Conservation (phyloP, 176 grass and related monocot species). For the Oryza glumipatula region DNA sequence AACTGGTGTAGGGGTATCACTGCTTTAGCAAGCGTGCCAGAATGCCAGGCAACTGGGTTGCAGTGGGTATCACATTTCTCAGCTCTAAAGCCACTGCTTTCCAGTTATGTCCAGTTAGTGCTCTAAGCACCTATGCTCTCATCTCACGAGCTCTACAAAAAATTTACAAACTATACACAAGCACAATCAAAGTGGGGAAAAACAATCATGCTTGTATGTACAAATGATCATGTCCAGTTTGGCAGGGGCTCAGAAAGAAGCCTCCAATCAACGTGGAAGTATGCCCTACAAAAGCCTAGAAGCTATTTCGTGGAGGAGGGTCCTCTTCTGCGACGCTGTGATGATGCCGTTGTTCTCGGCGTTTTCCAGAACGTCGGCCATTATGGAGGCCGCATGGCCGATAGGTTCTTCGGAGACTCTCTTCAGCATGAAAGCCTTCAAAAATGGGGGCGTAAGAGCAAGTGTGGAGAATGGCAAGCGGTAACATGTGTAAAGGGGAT, state of each 20-base stretch:
- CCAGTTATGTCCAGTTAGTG: not conserved
- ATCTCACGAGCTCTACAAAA: slow-evolving; percentile 26
- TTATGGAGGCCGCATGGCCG: slow-evolving; percentile 64
- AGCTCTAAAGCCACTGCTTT: not conserved
- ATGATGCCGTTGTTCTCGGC: slow-evolving; percentile 73
- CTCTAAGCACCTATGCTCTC: slow-evolving; percentile 31
- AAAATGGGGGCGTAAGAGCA: not conserved
- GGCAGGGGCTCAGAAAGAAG: not conserved
- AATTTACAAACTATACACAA: slow-evolving; percentile 51
- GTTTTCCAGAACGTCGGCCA: slow-evolving; percentile 81
- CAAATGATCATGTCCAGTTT: slow-evolving; percentile 18
- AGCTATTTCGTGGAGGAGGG: slow-evolving; percentile 81
- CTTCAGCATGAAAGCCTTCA: slow-evolving; percentile 89
- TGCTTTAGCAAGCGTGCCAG: not conserved
- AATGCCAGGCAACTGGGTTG: not conserved
- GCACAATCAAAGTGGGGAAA: slow-evolving; percentile 20
- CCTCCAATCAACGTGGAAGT: not conserved
- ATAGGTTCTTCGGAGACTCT: slow-evolving; percentile 76
- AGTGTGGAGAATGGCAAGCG: not conserved
- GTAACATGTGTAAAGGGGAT: not conserved
- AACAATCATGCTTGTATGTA: slow-evolving; percentile 39
- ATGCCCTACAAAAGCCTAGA: slow-evolving; percentile 68
- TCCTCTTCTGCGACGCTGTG: slow-evolving; percentile 64
- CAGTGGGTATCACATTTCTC: not conserved
- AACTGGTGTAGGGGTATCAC: not conserved